Percentiles rank a stretch among this genome's conserved stretches.
These are phyloP conservation scores for Blastobotrys raffinosifermentans DNA, from an alignment of 1,139 yeast species.

Conservation along the genomic window DNA sequence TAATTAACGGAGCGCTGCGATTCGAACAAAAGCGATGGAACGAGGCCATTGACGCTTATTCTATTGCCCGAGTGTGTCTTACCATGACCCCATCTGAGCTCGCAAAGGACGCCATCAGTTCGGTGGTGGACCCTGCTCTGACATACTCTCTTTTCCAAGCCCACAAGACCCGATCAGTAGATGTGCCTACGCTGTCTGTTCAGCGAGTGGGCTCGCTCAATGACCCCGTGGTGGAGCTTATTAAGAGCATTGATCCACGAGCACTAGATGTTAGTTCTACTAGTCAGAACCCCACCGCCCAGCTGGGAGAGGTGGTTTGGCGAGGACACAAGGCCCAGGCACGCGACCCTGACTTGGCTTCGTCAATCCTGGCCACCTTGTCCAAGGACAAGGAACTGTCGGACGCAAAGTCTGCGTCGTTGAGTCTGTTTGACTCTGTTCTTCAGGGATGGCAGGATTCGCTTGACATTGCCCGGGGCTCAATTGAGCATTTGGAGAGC, in stretches of 20 bases:
- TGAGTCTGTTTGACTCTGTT: constrained; percentile 45
- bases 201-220: constrained; percentile 16
- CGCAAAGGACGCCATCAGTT: constrained; percentile 52
- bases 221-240: constrained; percentile 14
- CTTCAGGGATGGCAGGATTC: constrained; percentile 55
- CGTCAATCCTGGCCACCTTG: constrained; percentile 36
- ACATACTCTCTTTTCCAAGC: constrained; percentile 50
- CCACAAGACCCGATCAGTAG: constrained; percentile 24
- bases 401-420: no score
- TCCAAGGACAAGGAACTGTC: constrained; percentile 25
- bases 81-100: constrained; percentile 30
- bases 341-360: constrained; percentile 67
- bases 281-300: constrained; percentile 18
- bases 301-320: constrained; percentile 52
- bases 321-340: constrained; percentile 65
- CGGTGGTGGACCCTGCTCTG: constrained; percentile 64
- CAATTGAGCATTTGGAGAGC: constrained; percentile 40
- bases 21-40: constrained; percentile 58
- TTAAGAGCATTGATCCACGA: constrained; percentile 17
- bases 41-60: constrained; percentile 45
- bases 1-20: constrained; percentile 55
- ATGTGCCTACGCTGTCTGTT: constrained; percentile 30
- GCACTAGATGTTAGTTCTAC: constrained; percentile 17
- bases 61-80: constrained; percentile 58
- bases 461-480: constrained; percentile 44